Base-by-base conservation (phyloP, 225 moss, liverwort and hornwort species). In the Thuidium tamariscinum region DNA sequence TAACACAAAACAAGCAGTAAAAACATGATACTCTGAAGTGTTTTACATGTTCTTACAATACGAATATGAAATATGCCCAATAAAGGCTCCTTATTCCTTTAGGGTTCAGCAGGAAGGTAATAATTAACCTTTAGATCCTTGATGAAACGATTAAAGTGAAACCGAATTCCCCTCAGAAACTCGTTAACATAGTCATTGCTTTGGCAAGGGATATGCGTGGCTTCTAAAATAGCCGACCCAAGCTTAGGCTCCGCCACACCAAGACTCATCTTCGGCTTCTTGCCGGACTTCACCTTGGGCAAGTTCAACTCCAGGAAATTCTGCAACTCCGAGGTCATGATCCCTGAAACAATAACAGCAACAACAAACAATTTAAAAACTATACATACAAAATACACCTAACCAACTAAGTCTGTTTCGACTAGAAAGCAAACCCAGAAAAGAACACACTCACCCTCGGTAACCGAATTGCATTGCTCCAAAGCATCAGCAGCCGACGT, bases 401-500 rank as follows among this genome's bases (percentile, higher is more conserved):
- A 73, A 52, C 5, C 60, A 20, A 59, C 79, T 10, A 18, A 68
- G 17, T 5, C 7, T 10, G 7, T 16, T 29, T n/a, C 26, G 8
- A 39, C 46, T 4, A 41, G 22, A 52, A 42, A 10, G 6, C 30
- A 5, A 17, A 1, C 15, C 27, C 12, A 4, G 1, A 4, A 6
- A 41, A 20, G 29, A 44, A 39, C 10, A 32, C 12, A 59, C 88
- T 87, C 21, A 97, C 98, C 96, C 88, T 98, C 98, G 3, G 98
- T 96, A 26, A 98, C 90, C 9, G 96, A 93, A 90, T 95, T 96
- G 87, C 91, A 91, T 89, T 98, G 98, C 83, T 94, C 96, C 82
- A 98, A 60, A 41, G 98, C 98, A 80, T 95, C 93, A n/a, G 98
- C 98, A 26, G 98, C 98, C 54, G 98, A 96, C 6, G 92, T 93